A percentile compares a stretch with the other conserved stretches of the same genome.
Conservation (phyloP, 306 rosid species). For the Erythrophleum fordii region DNA sequence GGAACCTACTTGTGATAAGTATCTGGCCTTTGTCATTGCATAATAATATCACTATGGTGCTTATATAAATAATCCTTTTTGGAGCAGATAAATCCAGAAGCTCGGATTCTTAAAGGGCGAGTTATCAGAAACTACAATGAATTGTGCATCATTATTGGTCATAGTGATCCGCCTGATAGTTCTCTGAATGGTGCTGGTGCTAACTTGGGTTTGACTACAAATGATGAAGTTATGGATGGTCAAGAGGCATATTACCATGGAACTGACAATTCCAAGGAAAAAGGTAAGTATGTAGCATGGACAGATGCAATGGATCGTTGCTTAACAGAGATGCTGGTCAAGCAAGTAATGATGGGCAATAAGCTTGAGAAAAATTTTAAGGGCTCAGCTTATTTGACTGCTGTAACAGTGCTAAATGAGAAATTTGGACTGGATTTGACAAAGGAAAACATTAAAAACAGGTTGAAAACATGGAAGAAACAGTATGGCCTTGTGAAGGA, state of each 20-base stretch:
- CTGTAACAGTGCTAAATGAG: conserved; percentile 53
- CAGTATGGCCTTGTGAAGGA: conserved; percentile 52
- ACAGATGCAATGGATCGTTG: conserved; percentile 64
- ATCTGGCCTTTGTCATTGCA: conserved; percentile 22
- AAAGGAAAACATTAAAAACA: conserved; percentile 50
- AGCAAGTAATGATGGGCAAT: conserved; percentile 61
- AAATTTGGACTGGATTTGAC: conserved; percentile 53
- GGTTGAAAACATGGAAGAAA: conserved; percentile 59
- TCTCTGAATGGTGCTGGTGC: conserved; percentile 37
- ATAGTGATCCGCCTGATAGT: conserved; percentile 49
- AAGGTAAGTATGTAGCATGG: conserved; percentile 49
- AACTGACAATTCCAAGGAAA: conserved; percentile 40
- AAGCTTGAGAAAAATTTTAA: conserved; percentile 58
- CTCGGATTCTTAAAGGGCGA: conserved; percentile 58
- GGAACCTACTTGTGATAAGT: conserved; percentile 19
- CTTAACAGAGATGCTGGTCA: conserved; percentile 51
- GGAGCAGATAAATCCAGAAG: conserved; percentile 55
- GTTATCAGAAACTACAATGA: conserved; percentile 55
- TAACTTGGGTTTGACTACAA: conserved; percentile 41
- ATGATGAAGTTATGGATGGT: conserved; percentile 47
- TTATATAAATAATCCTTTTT: conserved; percentile 26
- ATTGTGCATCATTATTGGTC: conserved; percentile 53
- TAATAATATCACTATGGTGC: conserved; percentile 13
- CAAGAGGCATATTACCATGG: conserved; percentile 42
- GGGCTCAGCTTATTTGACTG: conserved; percentile 53